Evolutionary conservation across 106 monocot genomes (phyloP).

Genomic region (Acorus gramineus): DNA sequence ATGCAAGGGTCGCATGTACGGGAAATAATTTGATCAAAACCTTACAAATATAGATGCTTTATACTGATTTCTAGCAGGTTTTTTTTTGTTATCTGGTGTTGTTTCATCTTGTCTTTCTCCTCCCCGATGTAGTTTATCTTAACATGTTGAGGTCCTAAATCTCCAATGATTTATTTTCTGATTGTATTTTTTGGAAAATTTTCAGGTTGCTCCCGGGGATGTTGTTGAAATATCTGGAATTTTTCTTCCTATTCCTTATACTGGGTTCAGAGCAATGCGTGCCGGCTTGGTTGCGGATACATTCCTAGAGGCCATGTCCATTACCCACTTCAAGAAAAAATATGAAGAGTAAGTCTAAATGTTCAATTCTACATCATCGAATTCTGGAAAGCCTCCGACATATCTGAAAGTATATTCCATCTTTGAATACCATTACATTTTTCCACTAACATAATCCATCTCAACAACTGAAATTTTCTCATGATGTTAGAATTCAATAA

Average conservation of each 20-base stretch:
- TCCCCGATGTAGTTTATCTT: too few relatives aligned
- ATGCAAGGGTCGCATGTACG: neutral
- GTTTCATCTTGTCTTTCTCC: neutral
- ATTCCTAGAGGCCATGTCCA: constrained; percentile 86
- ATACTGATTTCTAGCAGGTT: neutral
- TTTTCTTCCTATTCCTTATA: constrained; percentile 94
- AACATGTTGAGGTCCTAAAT: too few relatives aligned
- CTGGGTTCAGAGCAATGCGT: constrained; percentile 89
- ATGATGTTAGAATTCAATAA: too few relatives aligned
- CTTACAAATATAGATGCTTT: neutral
- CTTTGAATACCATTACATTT: too few relatives aligned
- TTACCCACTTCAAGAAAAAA: constrained; percentile 98
- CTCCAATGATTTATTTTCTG: neutral
- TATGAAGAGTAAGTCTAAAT: constrained; percentile 79
- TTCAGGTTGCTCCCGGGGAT: constrained; percentile 93
- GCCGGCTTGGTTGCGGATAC: constrained; percentile 98
- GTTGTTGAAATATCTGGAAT: constrained; percentile 89
- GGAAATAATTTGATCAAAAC: too few relatives aligned
- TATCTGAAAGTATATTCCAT: too few relatives aligned
- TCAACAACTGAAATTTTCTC: too few relatives aligned
- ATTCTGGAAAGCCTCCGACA: neutral
- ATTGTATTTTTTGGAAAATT: neutral
- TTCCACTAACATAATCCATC: too few relatives aligned
- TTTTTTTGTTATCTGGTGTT: neutral
- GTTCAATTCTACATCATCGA: neutral